Evolutionary conservation across 345 rosid species (phyloP).

Genomic region (Lumnitzera littorea): DNA sequence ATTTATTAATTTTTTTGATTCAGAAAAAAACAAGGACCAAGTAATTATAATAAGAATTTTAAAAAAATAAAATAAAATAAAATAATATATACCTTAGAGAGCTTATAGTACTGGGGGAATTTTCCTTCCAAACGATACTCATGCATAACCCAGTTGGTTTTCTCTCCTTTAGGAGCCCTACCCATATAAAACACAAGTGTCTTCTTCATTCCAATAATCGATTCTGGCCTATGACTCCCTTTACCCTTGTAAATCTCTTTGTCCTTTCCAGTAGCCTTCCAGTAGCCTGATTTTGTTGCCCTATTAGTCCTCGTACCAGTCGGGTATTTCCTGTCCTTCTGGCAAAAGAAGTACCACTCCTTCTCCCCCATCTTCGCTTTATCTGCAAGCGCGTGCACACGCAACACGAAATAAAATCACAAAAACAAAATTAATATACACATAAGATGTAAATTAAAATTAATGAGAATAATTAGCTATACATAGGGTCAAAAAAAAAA

Average conservation of each 20-base stretch:
- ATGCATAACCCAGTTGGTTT: conserved; percentile 95
- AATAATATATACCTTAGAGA: conserved; percentile 42
- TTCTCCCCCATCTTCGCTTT: conserved; percentile 97
- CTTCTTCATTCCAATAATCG: conserved; percentile 95
- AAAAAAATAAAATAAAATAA: too few relatives aligned
- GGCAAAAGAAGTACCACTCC: conserved; percentile 92
- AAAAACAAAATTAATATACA: too few relatives aligned
- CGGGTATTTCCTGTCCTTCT: conserved; percentile 89
- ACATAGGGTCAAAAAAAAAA: neutral
- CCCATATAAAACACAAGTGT: conserved; percentile 95
- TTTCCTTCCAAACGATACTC: conserved; percentile 87
- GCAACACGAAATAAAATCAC: neutral
- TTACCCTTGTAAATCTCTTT: conserved; percentile 72
- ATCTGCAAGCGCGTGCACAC: conserved; percentile 23
- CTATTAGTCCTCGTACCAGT: conserved; percentile 96
- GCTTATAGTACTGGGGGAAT: conserved; percentile 50
- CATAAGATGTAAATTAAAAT: neutral
- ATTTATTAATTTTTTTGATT: neutral
- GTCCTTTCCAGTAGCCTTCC: conserved; percentile 98
- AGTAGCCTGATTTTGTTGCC: conserved; percentile 84
- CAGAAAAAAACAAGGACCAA: neutral
- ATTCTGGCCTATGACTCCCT: conserved; percentile 7
- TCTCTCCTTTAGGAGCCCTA: conserved; percentile 97
- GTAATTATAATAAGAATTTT: too few relatives aligned
- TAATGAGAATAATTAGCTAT: neutral